Base-by-base conservation (phyloP, 352 stramenopile species). In the Phytophthora fragariae region DNA sequence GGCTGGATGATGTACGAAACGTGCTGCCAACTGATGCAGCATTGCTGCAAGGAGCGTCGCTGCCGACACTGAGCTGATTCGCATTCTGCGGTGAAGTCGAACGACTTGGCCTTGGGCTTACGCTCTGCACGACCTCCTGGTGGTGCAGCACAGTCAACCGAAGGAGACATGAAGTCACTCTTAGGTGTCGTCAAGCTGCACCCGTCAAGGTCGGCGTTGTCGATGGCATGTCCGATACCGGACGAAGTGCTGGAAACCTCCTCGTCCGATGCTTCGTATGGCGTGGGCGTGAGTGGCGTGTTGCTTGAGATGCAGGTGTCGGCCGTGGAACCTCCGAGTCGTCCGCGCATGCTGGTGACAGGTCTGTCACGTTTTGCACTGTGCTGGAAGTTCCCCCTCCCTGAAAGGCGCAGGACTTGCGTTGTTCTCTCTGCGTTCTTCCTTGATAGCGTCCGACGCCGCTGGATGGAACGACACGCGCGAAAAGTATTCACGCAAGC, bases 11-110 rank as follows among this genome's bases (percentile, higher is more conserved):
- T 73, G 70, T 85, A 89, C 65, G 78, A 81, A 47, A 91, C 56
- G 52, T 89, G 86, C 50, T 81, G 71, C 84, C 84, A 91, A 75
- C 82, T 90, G 39, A 91, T 79, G 27, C 69, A 70, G 47, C 84
- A 91, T 49, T 69, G 66, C 9, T 82, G 75, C 10, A 79, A 59
- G 1, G n/a, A n/a, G 5, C 53, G 35, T 24, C n/a, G 72, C 17
- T 79, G 67, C 1, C 63, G 62, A 53, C 63, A 54, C 41, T 79
- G 62, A 9, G 69, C 62, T 4, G 53, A 37, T 49, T 76, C 56
- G 19, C 70, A 24, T 33, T 77, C 71, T 8, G 65, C 21, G 15
- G 70, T 66, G 39, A 70, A 64, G 41, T 77, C 55, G 33, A 68
- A 67, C 1, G 65, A 70, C 17, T 77, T 74, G 9, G 27, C 14